These are phyloP conservation scores for Talaromyces trachyspermus DNA, from an alignment of 495 filamentous ascomycete genomes.

Conservation along the genomic window DNA sequence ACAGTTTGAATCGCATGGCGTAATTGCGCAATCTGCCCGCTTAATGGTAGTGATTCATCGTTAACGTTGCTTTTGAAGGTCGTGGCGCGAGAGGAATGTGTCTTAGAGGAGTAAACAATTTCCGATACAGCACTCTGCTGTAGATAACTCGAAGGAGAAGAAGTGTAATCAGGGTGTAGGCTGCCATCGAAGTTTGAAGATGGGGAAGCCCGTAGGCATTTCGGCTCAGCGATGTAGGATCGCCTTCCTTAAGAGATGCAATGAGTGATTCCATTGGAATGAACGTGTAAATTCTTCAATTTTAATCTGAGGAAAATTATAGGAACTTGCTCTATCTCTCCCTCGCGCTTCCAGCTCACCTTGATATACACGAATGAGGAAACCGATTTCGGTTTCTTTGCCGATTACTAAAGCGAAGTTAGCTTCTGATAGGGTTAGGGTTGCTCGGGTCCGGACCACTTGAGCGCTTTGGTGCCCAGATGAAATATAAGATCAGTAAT, in stretches of 20 bases:
- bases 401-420: no score
- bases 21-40: neutral
- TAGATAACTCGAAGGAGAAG: conserved; percentile 34
- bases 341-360: neutral
- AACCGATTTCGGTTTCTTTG: neutral
- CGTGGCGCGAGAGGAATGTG: conserved; percentile 54
- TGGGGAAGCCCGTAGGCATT: neutral
- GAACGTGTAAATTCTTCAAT: no score
- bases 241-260: no score
- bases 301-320: neutral
- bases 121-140: conserved; percentile 57
- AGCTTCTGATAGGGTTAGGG: no score
- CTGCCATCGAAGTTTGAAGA: neutral
- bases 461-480: no score
- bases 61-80: conserved; percentile 15
- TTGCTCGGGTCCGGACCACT: no score
- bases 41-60: neutral
- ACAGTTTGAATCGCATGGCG: conserved; percentile 34
- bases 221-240: no score
- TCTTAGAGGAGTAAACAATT: conserved; percentile 66
- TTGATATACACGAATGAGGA: no score
- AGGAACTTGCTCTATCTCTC: neutral
- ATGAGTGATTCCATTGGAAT: no score
- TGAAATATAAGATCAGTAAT: no score
- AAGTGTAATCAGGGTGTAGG: neutral